Conservation (phyloP, 202 grass and related monocot species). For the Elaeis oleifera region DNA sequence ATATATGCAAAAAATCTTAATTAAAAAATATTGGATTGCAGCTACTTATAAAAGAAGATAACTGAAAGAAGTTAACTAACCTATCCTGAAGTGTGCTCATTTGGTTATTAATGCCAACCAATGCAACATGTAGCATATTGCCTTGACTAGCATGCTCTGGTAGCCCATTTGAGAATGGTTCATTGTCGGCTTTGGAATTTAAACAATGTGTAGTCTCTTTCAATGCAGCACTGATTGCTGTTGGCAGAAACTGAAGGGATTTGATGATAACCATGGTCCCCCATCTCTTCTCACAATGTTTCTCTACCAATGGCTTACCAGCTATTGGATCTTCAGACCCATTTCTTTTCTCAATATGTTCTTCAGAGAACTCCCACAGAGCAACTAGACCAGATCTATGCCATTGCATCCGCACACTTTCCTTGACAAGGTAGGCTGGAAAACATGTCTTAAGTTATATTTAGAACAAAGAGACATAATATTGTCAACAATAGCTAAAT, state of each 20-base stretch:
- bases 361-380: slow-evolving; percentile 87
- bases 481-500: too few relatives aligned
- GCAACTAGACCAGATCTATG: slow-evolving; percentile 83
- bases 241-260: slow-evolving; percentile 81
- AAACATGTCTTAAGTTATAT: slow-evolving; percentile 13
- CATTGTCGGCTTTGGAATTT: slow-evolving; percentile 24
- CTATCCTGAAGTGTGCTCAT: slow-evolving; percentile 98
- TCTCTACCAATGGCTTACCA: slow-evolving; percentile 40
- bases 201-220: slow-evolving; percentile 55
- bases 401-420: slow-evolving; percentile 90
- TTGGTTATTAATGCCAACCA: slow-evolving; percentile 99
- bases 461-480: too few relatives aligned
- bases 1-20: too few relatives aligned
- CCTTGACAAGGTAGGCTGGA: slow-evolving; percentile 83
- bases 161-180: slow-evolving; percentile 31
- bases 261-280: slow-evolving; percentile 92
- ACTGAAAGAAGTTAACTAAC: slow-evolving; percentile 29
- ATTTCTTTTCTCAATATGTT: slow-evolving; percentile 70
- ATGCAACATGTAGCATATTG: slow-evolving; percentile 92
- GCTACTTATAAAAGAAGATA: too few relatives aligned
- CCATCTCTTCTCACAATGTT: slow-evolving; percentile 59
- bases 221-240: slow-evolving; percentile 67
- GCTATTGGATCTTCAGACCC: slow-evolving; percentile 25
- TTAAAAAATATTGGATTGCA: too few relatives aligned
- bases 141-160: slow-evolving; percentile 36